These are phyloP conservation scores for Phytophthora rubi DNA, from an alignment of 352 stramenopile genomes.

Conservation along the genomic window DNA sequence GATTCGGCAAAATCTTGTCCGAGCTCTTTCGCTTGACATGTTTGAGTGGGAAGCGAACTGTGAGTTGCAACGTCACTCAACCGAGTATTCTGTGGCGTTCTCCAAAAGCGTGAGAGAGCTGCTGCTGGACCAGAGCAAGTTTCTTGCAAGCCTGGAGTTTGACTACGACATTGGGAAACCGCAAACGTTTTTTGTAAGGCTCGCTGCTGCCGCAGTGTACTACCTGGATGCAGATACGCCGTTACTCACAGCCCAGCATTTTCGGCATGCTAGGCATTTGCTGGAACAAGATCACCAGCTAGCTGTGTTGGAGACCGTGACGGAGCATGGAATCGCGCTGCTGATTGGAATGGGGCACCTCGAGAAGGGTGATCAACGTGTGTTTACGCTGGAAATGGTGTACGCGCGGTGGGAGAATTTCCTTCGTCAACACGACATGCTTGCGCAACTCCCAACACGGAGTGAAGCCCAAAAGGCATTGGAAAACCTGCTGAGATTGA, in stretches of 20 bases:
- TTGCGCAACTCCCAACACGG: slow-evolving; percentile 65
- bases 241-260: slow-evolving; percentile 52
- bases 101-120: slow-evolving; percentile 49
- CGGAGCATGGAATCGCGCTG: slow-evolving; percentile 73
- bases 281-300: slow-evolving; percentile 82
- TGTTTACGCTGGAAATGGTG: slow-evolving; percentile 88
- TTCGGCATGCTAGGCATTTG: slow-evolving; percentile 54
- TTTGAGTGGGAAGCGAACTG: slow-evolving; percentile 39
- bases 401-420: slow-evolving; percentile 85
- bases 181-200: slow-evolving; percentile 67
- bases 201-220: slow-evolving; percentile 55
- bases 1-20: slow-evolving; percentile 52
- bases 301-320: slow-evolving; percentile 68
- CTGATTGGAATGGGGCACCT: slow-evolving; percentile 83
- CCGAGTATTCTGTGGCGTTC: slow-evolving; percentile 49
- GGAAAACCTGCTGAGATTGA: slow-evolving; percentile 69
- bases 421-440: slow-evolving; percentile 75
- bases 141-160: slow-evolving; percentile 67
- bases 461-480: slow-evolving; percentile 79
- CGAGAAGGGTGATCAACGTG: slow-evolving; percentile 64
- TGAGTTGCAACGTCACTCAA: slow-evolving; percentile 20
- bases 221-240: slow-evolving; percentile 51
- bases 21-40: slow-evolving; percentile 45
- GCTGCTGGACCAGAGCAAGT: slow-evolving; percentile 35
- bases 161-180: slow-evolving; percentile 82